A percentile compares a stretch with the other conserved stretches of the same genome.
Conservation (phyloP, 768 basidiomycete species). For the Mycena rosella region DNA sequence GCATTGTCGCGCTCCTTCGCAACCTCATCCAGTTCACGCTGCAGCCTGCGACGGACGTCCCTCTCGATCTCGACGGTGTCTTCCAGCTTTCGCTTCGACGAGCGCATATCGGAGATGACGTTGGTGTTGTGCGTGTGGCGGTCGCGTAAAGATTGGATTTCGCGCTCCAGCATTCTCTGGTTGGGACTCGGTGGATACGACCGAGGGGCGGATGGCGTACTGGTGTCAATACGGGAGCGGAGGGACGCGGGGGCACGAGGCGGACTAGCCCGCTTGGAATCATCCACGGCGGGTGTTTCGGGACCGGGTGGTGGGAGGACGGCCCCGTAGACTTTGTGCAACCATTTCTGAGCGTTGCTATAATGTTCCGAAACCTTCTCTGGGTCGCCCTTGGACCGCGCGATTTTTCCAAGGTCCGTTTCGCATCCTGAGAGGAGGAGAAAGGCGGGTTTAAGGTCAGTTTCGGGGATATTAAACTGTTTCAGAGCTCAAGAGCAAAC, state of each 20-base stretch:
- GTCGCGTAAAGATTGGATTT: slow-evolving; percentile 55
- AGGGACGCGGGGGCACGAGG: slow-evolving; percentile 27
- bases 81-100: slow-evolving; percentile 60
- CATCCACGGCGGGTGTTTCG: not conserved
- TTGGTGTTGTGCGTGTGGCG: slow-evolving; percentile 44
- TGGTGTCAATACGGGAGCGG: slow-evolving; percentile 22
- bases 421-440: slow-evolving; percentile 69
- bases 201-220: slow-evolving; percentile 23
- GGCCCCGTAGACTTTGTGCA: slow-evolving; percentile 63
- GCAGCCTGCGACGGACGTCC: slow-evolving; percentile 51
- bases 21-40: slow-evolving; percentile 49
- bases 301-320: slow-evolving; percentile 4
- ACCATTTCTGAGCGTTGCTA: slow-evolving; percentile 56
- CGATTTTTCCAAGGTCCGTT: slow-evolving; percentile 56
- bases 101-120: slow-evolving; percentile 49
- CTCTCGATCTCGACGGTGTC: slow-evolving; percentile 52
- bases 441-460: slow-evolving; percentile 61
- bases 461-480: slow-evolving; percentile 49
- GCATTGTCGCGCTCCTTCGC: slow-evolving; percentile 48
- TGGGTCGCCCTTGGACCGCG: slow-evolving; percentile 42
- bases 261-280: slow-evolving; percentile 9
- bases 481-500: slow-evolving; percentile 53
- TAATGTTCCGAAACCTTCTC: slow-evolving; percentile 52
- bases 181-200: slow-evolving; percentile 15
- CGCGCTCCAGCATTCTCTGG: slow-evolving; percentile 46